Evolutionary conservation across 2,329 filamentous ascomycete species (phyloP), one percentile per base, ranked within the genome.

Genomic region (Colletotrichum plurivorum): DNA sequence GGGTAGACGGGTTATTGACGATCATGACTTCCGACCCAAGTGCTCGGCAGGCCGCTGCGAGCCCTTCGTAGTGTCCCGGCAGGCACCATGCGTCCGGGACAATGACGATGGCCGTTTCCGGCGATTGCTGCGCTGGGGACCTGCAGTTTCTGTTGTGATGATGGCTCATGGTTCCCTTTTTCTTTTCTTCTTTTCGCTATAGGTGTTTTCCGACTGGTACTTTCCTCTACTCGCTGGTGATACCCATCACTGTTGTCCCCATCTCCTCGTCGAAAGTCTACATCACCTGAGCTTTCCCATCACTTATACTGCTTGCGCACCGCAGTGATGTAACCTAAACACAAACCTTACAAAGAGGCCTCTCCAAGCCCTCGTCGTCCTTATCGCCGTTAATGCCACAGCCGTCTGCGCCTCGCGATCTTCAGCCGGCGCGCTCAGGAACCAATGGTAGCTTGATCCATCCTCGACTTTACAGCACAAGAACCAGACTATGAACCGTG

Each of bases 11-110:
- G 46, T 64, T 48, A 9, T 57, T 43, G 25, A 51, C 31, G 52
- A 64, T 52, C 27, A 56, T 15, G 10, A 52, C 61, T 43, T 64
- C 52, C 16, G 41, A 64, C 3, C 61, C 61, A 3, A 57, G 20
- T 0, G 27, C 18, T n/a, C 61, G 41, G 43, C 41, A 57, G 41
- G 41, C 41, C 3, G 39, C 13, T 9, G 61, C 61, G 20, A 64
- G 43, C 8, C 20, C 41, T 15, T 64, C 61, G 61, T 64, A 64
- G 31, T 48, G 41, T 7, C 12, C 16, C 4, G 61, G 61, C 7
- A 36, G 49, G 13, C 41, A 36, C 51, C 41, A 64, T 4, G 61
- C 61, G 13, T 41, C 53, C n/a, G 61, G 61, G 22, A 64, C 20
- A 27, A 64, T 49, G 22, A 64, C 61, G 18, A 64, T 52, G 52